Evolutionary conservation across 1,139 yeast genomes (phyloP), one percentile per base, ranked within the genome.

Genomic region (Entelexis sorbosivorans): DNA sequence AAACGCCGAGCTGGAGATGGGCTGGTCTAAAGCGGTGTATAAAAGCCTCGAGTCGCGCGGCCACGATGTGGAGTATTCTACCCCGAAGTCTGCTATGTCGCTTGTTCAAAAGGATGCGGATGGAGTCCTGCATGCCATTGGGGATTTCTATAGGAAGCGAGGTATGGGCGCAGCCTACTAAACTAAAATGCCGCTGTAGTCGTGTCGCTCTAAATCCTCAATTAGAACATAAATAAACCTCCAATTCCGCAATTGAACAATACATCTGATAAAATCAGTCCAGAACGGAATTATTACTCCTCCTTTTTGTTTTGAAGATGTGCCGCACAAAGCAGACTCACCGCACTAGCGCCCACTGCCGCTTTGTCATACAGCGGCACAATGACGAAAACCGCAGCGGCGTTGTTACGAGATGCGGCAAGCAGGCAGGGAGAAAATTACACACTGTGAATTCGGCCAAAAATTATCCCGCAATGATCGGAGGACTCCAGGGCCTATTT

Each of bases 141-240:
- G 78, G 55, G 82, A 77, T 59, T 77, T 66, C 60, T 77, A 81
- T 79, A 64, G 82, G 44, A 77, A 77, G 58, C 66, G 77, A 45
- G 80, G 79, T 2, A 61, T 60, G 3, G 73, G 75, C 2, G 71
- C 68, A 36, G 76, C 73, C 1, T 68, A 64, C 50, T 68, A n/a
- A 24, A n/a, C n/a, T n/a, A n/a, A n/a, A n/a, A n/a, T n/a, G n/a
- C n/a, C n/a, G n/a, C n/a, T n/a, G n/a, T n/a, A n/a, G n/a, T n/a
- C n/a, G n/a, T n/a, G n/a, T n/a, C n/a, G n/a, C n/a, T n/a, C n/a
- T n/a, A n/a, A n/a, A n/a, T n/a, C n/a, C n/a, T n/a, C n/a, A n/a
- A n/a, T n/a, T n/a, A n/a, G n/a, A n/a, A n/a, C n/a, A n/a, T n/a
- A n/a, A 22, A 22, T 22, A 6, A 6, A 22, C 24, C 24, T 22